phyloP scores from a whole-genome alignment of 2,329 filamentous ascomycete genomes.

The Fusarium sp. region DNA sequence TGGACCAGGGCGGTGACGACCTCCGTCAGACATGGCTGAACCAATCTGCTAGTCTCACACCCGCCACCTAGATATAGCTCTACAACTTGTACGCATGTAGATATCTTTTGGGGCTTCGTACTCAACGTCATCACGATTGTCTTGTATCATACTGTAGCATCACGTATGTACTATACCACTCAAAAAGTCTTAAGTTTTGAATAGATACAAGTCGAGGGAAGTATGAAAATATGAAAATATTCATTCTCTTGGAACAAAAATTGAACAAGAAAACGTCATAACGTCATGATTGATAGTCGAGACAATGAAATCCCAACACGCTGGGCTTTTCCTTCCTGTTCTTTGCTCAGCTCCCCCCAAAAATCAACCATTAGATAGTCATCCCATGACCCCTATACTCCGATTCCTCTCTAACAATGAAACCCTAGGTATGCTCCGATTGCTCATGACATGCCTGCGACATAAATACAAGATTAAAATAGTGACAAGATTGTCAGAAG shows the following conservation, averaged over 20 bases:
- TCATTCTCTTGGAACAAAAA: neutral
- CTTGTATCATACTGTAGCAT: conserved; percentile 28
- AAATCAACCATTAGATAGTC: conserved; percentile 27
- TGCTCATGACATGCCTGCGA: conserved; percentile 14
- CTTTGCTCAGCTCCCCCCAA: conserved; percentile 15
- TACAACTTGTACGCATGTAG: neutral
- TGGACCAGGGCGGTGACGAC: conserved; percentile 28
- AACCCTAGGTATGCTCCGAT: conserved; percentile 28
- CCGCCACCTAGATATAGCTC: neutral
- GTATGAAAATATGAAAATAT: neutral
- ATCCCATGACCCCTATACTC: conserved; percentile 24
- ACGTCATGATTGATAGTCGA: conserved; percentile 38
- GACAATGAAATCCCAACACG: conserved; percentile 17
- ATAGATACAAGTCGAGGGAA: neutral
- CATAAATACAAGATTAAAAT: conserved; percentile 37
- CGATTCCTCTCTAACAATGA: conserved; percentile 29
- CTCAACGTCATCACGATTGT: neutral
- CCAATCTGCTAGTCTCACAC: conserved; percentile 6
- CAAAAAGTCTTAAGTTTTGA: neutral
- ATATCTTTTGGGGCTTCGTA: neutral
- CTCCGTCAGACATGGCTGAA: conserved; percentile 28
- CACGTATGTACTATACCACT: conserved; percentile 3
- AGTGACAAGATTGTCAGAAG: conserved; percentile 14
- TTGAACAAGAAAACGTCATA: conserved; percentile 20
- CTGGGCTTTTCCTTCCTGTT: conserved; percentile 11